These are phyloP conservation scores for Chloromonas sp. DNA, from an alignment of 163 green algal genomes.

Conservation along the genomic window DNA sequence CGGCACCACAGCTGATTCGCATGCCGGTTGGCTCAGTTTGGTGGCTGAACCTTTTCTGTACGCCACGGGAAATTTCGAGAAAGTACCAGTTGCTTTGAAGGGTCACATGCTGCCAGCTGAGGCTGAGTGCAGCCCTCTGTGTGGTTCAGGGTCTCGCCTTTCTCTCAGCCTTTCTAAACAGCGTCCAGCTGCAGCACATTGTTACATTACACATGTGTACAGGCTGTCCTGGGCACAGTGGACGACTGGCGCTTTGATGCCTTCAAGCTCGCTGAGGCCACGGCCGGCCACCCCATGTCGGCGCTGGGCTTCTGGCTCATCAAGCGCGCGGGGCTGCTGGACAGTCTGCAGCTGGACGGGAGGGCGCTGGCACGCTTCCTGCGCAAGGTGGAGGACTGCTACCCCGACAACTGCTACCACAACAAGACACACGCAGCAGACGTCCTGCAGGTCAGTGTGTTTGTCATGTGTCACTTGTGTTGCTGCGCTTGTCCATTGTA, in stretches of 20 bases:
- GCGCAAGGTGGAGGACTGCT: conserved; percentile 46
- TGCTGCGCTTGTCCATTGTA: too few relatives aligned
- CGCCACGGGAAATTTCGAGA: too few relatives aligned
- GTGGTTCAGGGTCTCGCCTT: too few relatives aligned
- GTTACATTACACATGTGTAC: neutral
- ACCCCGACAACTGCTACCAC: conserved; percentile 47
- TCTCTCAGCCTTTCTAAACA: too few relatives aligned
- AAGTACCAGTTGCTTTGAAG: too few relatives aligned
- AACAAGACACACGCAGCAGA: conserved; percentile 49
- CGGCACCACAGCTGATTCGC: too few relatives aligned
- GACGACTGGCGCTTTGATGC: conserved; percentile 55
- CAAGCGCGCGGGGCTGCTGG: conserved; percentile 31
- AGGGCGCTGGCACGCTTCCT: conserved; percentile 36
- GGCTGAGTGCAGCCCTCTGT: too few relatives aligned
- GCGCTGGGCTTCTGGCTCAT: conserved; percentile 39
- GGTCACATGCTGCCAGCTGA: too few relatives aligned
- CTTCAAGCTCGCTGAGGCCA: conserved; percentile 43
- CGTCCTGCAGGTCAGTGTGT: conserved; percentile 31
- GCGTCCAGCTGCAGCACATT: too few relatives aligned
- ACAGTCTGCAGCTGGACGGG: conserved; percentile 24
- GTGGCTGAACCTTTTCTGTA: too few relatives aligned
- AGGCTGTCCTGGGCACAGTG: conserved; percentile 33
- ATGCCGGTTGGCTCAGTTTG: too few relatives aligned
- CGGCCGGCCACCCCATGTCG: conserved; percentile 32
- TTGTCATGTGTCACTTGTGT: too few relatives aligned